A percentile compares a stretch with the other conserved stretches of the same genome.
Evolutionary conservation across 192 early-diverging fungal species (phyloP).

Genomic region (Haplosporangium gracile): DNA sequence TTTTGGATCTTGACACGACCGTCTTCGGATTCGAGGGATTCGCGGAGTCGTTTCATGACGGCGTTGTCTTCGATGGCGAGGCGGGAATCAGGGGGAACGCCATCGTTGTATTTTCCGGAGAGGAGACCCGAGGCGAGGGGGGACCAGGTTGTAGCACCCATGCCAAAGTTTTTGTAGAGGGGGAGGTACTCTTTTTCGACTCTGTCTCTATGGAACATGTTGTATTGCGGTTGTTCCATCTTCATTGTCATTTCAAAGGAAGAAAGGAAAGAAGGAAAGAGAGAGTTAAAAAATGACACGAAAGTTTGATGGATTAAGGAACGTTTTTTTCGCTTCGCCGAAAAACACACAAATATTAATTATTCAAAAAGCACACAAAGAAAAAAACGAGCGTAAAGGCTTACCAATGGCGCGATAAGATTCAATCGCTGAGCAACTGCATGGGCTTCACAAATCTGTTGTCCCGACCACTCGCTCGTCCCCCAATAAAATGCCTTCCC

Average conservation of each 20-base stretch:
- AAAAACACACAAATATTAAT: too few species aligned
- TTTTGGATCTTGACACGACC: constrained; percentile 76
- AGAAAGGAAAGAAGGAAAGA: background rate
- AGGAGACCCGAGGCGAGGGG: constrained; percentile 57
- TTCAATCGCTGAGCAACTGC: constrained; percentile 73
- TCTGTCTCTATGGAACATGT: constrained; percentile 83
- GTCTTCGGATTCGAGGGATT: constrained; percentile 65
- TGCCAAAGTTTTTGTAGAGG: constrained; percentile 70
- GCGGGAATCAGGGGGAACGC: constrained; percentile 76
- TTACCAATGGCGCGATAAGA: constrained; percentile 73
- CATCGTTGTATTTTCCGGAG: constrained; percentile 80
- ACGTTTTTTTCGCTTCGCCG: too few species aligned
- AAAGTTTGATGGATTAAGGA: background rate
- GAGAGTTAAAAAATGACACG: background rate
- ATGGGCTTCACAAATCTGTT: constrained; percentile 79
- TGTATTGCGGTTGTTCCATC: constrained; percentile 84
- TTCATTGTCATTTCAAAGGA: background rate
- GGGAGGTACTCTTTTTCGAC: constrained; percentile 79
- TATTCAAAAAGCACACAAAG: background rate
- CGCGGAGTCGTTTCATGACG: constrained; percentile 66
- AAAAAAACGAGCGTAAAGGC: background rate
- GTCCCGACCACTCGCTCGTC: constrained; percentile 82
- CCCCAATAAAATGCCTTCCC: constrained; percentile 88
- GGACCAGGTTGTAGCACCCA: constrained; percentile 83
- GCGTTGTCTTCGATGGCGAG: constrained; percentile 69